A percentile compares a stretch with the other conserved stretches of the same genome.
Evolutionary conservation across 2,329 filamentous ascomycete species (phyloP).

Genomic region (Scedosporium minutisporum): DNA sequence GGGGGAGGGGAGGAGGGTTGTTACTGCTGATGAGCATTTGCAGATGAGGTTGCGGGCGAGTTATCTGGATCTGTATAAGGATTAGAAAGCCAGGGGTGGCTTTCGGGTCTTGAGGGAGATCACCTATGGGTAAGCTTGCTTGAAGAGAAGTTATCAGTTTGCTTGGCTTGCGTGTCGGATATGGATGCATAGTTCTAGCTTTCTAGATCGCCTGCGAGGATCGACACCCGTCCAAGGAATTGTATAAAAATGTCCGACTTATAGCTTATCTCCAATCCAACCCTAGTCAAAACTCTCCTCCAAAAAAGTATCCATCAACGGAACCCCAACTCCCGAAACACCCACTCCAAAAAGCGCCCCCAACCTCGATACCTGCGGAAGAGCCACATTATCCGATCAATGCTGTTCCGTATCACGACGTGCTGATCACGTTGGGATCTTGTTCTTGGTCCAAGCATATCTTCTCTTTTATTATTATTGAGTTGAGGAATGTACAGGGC

Average conservation of each 20-base stretch:
- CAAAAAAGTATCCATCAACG: not conserved
- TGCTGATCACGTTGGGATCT: not conserved
- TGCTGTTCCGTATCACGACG: not conserved
- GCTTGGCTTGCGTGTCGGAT: too few species aligned
- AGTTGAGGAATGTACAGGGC: too few species aligned
- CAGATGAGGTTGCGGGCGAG: constrained; percentile 50
- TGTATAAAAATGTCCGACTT: too few species aligned
- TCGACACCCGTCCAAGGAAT: too few species aligned
- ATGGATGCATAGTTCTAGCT: too few species aligned
- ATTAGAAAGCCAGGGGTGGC: constrained; percentile 21
- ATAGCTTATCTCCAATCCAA: not conserved
- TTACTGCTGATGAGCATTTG: constrained; percentile 57
- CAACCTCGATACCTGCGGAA: not conserved
- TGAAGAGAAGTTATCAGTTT: not conserved
- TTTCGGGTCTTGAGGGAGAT: too few species aligned
- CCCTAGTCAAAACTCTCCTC: not conserved
- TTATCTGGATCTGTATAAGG: constrained; percentile 46
- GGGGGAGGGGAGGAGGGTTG: constrained; percentile 29
- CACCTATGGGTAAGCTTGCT: not conserved
- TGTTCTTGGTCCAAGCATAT: too few species aligned
- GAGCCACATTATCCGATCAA: not conserved
- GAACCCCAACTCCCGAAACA: not conserved
- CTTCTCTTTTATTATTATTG: too few species aligned
- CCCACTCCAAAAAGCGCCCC: not conserved
- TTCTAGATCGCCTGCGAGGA: too few species aligned